phyloP scores from a whole-genome alignment of 169 alveolate species.

The Cryptosporidium felis region DNA sequence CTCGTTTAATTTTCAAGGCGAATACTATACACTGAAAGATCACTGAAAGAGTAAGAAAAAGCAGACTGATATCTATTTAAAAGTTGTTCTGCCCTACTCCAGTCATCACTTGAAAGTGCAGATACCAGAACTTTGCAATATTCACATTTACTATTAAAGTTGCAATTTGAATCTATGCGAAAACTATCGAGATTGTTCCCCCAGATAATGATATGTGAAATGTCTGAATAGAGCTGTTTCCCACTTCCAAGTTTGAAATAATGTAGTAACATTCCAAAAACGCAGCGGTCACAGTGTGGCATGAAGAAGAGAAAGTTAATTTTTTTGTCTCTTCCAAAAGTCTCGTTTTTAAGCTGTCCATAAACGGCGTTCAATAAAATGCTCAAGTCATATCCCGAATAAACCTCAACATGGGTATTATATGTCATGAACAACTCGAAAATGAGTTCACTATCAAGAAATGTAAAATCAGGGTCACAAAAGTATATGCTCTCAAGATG shows the following conservation, averaged over 20 bases:
- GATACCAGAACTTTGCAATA: constrained; percentile 9
- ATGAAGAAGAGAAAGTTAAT: constrained; percentile 19
- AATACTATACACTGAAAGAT: constrained; percentile 21
- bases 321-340: background rate
- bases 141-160: constrained; percentile 30
- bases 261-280: constrained; percentile 49
- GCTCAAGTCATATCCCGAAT: constrained; percentile 21
- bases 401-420: constrained; percentile 33
- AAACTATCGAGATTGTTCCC: constrained; percentile 52
- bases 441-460: constrained; percentile 29
- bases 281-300: constrained; percentile 70
- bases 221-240: constrained; percentile 3
- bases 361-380: constrained; percentile 4
- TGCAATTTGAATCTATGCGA: background rate
- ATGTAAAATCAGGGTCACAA: constrained; percentile 65
- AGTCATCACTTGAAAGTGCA: background rate
- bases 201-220: constrained; percentile 32
- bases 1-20: background rate
- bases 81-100: background rate
- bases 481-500: constrained; percentile 49
- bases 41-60: constrained; percentile 34
- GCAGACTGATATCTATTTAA: background rate
- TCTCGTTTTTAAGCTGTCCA: background rate
- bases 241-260: constrained; percentile 34
- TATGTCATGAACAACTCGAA: constrained; percentile 19